phyloP scores from a whole-genome alignment of 768 basidiomycete species.

The Termitomyces sp. region DNA sequence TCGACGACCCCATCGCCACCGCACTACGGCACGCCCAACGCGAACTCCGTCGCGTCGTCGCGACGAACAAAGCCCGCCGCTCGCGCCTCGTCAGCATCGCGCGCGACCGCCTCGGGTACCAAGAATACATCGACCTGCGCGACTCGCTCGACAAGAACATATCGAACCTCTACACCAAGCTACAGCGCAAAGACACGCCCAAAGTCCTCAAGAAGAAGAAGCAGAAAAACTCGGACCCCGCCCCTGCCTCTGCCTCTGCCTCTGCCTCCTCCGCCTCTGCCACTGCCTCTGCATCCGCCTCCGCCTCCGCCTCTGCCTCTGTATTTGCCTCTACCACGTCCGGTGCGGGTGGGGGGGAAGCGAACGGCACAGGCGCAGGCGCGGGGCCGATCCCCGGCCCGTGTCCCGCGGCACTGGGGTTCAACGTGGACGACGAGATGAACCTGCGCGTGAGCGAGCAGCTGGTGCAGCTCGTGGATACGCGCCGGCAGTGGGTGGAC shows the following conservation, averaged over 20 bases:
- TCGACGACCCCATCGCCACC: conserved; percentile 92
- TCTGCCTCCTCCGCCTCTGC: no score
- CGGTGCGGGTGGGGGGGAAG: no score
- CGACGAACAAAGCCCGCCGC: conserved; percentile 82
- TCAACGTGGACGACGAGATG: conserved; percentile 65
- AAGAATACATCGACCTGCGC: conserved; percentile 83
- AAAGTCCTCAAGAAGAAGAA: conserved; percentile 82
- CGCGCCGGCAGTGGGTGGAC: conserved; percentile 75
- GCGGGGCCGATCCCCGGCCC: conserved; percentile 42
- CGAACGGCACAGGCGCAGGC: conserved; percentile 23
- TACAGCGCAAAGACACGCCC: conserved; percentile 76
- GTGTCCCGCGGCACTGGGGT: conserved; percentile 66
- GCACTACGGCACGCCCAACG: conserved; percentile 86
- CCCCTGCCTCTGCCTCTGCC: not conserved
- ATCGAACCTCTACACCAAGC: conserved; percentile 62
- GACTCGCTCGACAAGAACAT: conserved; percentile 89
- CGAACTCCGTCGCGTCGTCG: conserved; percentile 70
- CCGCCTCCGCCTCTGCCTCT: no score
- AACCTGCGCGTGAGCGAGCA: conserved; percentile 59
- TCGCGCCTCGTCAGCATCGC: conserved; percentile 68
- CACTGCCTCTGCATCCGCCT: no score
- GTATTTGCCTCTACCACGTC: no score
- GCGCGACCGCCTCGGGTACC: conserved; percentile 82
- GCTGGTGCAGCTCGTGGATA: conserved; percentile 67
- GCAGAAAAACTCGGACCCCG: conserved; percentile 25